phyloP scores from a whole-genome alignment of 768 basidiomycete genomes.

The Tricholoma bakamatsutake region DNA sequence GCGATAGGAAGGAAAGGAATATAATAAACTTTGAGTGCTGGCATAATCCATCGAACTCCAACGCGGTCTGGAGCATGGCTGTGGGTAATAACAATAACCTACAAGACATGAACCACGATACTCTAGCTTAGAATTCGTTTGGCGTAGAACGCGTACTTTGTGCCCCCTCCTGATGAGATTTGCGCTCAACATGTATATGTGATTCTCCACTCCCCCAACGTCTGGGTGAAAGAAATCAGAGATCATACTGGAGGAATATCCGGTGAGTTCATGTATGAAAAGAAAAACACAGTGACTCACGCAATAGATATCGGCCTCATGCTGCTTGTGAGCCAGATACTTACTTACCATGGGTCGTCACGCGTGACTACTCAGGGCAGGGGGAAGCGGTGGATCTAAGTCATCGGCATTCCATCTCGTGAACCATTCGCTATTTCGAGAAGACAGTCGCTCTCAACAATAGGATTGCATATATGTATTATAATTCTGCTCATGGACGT shows the following conservation, averaged over 20 bases:
- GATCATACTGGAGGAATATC: slow-evolving; percentile 66
- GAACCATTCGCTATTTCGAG: too few species aligned
- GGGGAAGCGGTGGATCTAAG: too few species aligned
- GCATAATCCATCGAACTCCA: slow-evolving; percentile 85
- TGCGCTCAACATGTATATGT: slow-evolving; percentile 89
- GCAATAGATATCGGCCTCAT: slow-evolving; percentile 33
- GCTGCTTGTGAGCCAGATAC: neutral
- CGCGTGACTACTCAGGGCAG: too few species aligned
- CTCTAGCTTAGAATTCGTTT: neutral
- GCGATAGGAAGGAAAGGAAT: slow-evolving; percentile 86
- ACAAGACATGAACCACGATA: slow-evolving; percentile 2
- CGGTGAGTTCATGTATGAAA: neutral
- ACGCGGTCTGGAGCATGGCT: slow-evolving; percentile 80
- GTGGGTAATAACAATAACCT: slow-evolving; percentile 96
- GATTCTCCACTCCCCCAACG: slow-evolving; percentile 94
- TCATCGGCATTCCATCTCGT: too few species aligned
- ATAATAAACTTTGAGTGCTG: slow-evolving; percentile 89
- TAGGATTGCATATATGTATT: too few species aligned
- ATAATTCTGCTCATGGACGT: too few species aligned
- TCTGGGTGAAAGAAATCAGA: slow-evolving; percentile 95
- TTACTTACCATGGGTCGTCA: too few species aligned
- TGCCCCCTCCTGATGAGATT: slow-evolving; percentile 81
- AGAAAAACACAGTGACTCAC: slow-evolving; percentile 16
- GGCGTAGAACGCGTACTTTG: slow-evolving; percentile 44
- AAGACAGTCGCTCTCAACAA: too few species aligned